phyloP scores from a whole-genome alignment of 805 yeast species.

The Ogataea degrootiae region DNA sequence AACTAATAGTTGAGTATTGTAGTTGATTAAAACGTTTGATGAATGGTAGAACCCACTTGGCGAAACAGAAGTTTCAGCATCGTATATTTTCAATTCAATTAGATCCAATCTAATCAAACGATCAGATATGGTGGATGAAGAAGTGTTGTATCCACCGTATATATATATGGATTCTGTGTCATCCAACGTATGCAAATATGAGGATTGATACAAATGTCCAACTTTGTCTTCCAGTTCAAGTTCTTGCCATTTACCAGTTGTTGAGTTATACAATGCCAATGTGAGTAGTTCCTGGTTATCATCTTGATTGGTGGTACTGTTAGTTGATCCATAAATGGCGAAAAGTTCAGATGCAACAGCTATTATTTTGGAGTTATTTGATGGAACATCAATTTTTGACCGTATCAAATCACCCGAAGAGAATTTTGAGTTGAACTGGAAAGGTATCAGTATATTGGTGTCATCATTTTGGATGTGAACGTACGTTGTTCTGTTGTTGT shows the following conservation, averaged over 20 bases:
- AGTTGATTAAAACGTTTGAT: slow-evolving; percentile 36
- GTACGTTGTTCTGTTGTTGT: slow-evolving; percentile 27
- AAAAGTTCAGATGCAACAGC: slow-evolving; percentile 15
- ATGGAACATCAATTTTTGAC: slow-evolving; percentile 18
- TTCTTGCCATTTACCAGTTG: slow-evolving; percentile 19
- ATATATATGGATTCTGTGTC: slow-evolving; percentile 40
- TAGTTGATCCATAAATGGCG: slow-evolving; percentile 20
- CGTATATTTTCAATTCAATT: slow-evolving; percentile 27
- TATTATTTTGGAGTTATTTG: slow-evolving; percentile 17
- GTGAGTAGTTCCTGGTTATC: slow-evolving; percentile 1
- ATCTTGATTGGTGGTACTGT: background rate
- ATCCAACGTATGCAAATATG: slow-evolving; percentile 39
- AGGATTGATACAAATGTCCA: slow-evolving; percentile 27
- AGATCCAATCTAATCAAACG: slow-evolving; percentile 44
- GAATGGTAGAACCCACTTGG: slow-evolving; percentile 57
- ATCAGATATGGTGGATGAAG: slow-evolving; percentile 27
- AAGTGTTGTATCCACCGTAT: slow-evolving; percentile 45
- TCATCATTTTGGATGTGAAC: slow-evolving; percentile 17
- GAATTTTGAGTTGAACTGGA: slow-evolving; percentile 24
- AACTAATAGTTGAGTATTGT: slow-evolving; percentile 46
- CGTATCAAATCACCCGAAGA: slow-evolving; percentile 16
- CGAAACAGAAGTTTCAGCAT: slow-evolving; percentile 43
- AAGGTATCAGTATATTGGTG: slow-evolving; percentile 16
- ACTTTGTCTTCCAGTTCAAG: slow-evolving; percentile 13
- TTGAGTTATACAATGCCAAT: slow-evolving; percentile 13